These are phyloP conservation scores for Tricholomella constricta DNA, from an alignment of 768 basidiomycete species.

Conservation along the genomic window DNA sequence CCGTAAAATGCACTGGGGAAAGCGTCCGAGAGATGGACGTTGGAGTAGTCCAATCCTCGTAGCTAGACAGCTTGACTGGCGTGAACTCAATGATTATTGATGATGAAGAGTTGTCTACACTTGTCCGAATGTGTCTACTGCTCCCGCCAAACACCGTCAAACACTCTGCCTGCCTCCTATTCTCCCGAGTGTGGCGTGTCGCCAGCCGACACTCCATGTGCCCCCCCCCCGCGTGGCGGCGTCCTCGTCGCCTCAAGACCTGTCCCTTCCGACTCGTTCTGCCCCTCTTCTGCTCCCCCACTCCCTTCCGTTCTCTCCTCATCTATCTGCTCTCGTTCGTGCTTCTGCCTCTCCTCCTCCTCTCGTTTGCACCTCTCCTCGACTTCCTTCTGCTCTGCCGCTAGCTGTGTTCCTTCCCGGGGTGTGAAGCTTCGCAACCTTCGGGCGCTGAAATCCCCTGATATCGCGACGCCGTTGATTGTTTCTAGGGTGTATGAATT, in stretches of 20 bases:
- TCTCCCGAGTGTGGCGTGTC: background rate
- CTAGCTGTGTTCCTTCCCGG: constrained; percentile 19
- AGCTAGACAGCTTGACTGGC: too few relatives aligned
- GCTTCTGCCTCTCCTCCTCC: background rate
- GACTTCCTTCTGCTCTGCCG: constrained; percentile 14
- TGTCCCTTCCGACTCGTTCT: background rate
- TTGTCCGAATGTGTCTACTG: too few relatives aligned
- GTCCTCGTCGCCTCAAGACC: constrained; percentile 3
- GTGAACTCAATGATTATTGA: too few relatives aligned
- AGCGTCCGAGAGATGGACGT: background rate
- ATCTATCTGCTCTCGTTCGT: background rate
- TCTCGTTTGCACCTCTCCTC: background rate
- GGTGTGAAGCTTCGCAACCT: constrained; percentile 22
- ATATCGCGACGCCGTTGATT: constrained; percentile 12
- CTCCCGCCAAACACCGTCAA: too few relatives aligned
- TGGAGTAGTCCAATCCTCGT: too few relatives aligned
- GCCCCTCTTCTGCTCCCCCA: too few relatives aligned
- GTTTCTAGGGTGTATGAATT: constrained; percentile 29
- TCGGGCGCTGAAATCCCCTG: constrained; percentile 20
- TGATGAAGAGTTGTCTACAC: too few relatives aligned
- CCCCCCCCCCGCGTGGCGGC: constrained; percentile 2
- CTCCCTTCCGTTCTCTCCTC: background rate
- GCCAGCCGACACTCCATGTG: constrained; percentile 2
- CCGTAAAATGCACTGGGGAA: too few relatives aligned
- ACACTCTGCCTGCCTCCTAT: too few relatives aligned